These are phyloP conservation scores for Agrostemma githago DNA, from an alignment of 148 eudicot species.

Conservation along the genomic window DNA sequence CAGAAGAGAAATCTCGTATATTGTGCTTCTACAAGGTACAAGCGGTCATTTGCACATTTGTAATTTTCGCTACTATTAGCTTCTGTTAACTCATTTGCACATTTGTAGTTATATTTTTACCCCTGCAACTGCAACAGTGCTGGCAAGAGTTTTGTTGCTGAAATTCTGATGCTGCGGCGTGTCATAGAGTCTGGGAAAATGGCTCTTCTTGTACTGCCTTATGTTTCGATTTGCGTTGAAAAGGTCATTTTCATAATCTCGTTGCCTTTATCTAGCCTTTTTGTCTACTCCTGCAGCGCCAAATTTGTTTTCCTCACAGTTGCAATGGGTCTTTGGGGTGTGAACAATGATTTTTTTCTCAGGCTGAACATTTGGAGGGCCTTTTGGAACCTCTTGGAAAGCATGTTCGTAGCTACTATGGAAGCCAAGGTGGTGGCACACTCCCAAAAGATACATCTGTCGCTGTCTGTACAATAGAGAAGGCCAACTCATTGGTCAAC, in stretches of 20 bases:
- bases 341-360: conserved; percentile 18
- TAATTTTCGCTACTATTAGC: not conserved
- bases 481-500: conserved; percentile 93
- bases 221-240: conserved; percentile 96
- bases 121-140: conserved; percentile 56
- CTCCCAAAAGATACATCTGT: conserved; percentile 95
- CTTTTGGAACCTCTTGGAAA: conserved; percentile 84
- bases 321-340: not conserved
- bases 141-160: conserved; percentile 99
- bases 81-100: not conserved
- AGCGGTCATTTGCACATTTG: conserved; percentile 12
- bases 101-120: conserved; percentile 15
- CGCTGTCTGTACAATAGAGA: conserved; percentile 98
- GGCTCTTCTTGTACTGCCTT: conserved; percentile 93
- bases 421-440: conserved; percentile 93
- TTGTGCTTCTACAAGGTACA: conserved; percentile 99
- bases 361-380: conserved; percentile 94
- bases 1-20: conserved; percentile 93
- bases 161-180: conserved; percentile 81
- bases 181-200: conserved; percentile 74
- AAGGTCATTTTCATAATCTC: conserved; percentile 46
- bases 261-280: conserved; percentile 3
- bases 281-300: not conserved
- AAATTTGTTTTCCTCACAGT: not conserved
- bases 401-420: conserved; percentile 96